A percentile compares a stretch with the other conserved stretches of the same genome.
These are phyloP conservation scores for Paecilomyces variotii DNA, from an alignment of 2,329 filamentous ascomycete genomes.

Conservation along the genomic window DNA sequence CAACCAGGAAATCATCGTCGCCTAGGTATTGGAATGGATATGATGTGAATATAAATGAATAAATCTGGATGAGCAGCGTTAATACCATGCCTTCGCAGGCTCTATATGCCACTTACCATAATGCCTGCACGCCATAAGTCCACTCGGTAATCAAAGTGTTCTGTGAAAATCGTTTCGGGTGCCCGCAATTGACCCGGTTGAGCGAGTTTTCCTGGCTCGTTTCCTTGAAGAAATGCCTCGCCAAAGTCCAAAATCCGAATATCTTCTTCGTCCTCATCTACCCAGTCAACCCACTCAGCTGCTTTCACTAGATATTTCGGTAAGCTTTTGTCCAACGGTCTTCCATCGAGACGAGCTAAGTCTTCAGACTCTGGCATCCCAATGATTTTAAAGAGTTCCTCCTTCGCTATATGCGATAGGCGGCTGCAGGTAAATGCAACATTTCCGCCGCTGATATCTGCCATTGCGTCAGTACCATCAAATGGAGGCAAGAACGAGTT, in stretches of 20 bases:
- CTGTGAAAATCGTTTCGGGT: conserved; percentile 32
- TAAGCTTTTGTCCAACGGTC: conserved; percentile 12
- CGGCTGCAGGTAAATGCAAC: conserved; percentile 15
- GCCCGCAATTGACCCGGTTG: conserved; percentile 24
- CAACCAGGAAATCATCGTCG: not conserved
- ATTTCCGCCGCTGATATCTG: conserved; percentile 21
- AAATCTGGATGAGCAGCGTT: conserved; percentile 9
- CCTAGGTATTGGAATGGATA: not conserved
- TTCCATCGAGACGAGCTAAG: conserved; percentile 9
- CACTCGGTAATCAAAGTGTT: conserved; percentile 26
- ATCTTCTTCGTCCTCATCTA: too few species aligned
- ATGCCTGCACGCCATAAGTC: conserved; percentile 34
- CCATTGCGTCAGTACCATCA: too few species aligned
- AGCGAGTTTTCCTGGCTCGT: conserved; percentile 9
- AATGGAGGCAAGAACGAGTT: too few species aligned
- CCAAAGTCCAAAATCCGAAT: conserved; percentile 33
- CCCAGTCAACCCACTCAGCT: not conserved
- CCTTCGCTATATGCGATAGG: conserved; percentile 8
- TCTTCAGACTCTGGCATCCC: conserved; percentile 11
- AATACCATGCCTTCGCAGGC: too few species aligned
- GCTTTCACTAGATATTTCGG: conserved; percentile 19
- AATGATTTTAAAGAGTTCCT: conserved; percentile 12
- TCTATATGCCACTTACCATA: conserved; percentile 18
- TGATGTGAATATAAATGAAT: conserved; percentile 12
- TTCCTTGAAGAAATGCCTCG: conserved; percentile 22